Percentiles rank a stretch among this genome's conserved stretches.
Conservation (phyloP, 129 eudicot genomes). For the Solidago caesia region DNA sequence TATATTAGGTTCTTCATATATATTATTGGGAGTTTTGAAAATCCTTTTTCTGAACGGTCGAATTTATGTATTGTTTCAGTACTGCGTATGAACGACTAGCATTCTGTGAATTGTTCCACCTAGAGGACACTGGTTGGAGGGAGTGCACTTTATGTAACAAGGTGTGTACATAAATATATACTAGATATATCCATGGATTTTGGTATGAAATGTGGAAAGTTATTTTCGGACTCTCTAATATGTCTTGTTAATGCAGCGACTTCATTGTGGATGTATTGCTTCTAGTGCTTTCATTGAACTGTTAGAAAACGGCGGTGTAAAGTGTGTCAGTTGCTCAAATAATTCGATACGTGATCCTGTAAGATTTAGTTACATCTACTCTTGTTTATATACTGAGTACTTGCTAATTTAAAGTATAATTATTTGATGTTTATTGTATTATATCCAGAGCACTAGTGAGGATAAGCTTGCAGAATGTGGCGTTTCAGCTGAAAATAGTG, state of each 20-base stretch:
- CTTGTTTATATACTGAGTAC: neutral
- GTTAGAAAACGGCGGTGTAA: constrained; percentile 77
- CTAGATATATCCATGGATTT: neutral
- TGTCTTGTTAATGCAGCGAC: constrained; percentile 52
- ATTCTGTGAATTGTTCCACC: constrained; percentile 83
- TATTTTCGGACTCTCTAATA: constrained; percentile 9
- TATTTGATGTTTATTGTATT: constrained; percentile 26
- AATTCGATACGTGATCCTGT: constrained; percentile 42
- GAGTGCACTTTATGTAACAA: constrained; percentile 78
- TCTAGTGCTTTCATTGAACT: constrained; percentile 74
- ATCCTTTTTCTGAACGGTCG: neutral
- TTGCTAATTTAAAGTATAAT: neutral
- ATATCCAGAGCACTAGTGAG: constrained; percentile 49
- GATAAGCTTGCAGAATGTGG: constrained; percentile 47
- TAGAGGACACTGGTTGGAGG: constrained; percentile 90
- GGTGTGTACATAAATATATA: constrained; percentile 31
- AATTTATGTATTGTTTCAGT: constrained; percentile 45
- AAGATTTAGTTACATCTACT: constrained; percentile 39
- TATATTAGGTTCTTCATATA: neutral
- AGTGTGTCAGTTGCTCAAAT: constrained; percentile 55
- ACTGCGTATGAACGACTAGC: constrained; percentile 64
- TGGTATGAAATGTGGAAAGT: neutral
- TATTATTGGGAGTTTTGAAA: neutral
- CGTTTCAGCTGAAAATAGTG: constrained; percentile 38
- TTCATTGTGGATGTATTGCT: constrained; percentile 98